phyloP scores from a whole-genome alignment of 805 yeast species.

The Metschnikowia dekortorum region DNA sequence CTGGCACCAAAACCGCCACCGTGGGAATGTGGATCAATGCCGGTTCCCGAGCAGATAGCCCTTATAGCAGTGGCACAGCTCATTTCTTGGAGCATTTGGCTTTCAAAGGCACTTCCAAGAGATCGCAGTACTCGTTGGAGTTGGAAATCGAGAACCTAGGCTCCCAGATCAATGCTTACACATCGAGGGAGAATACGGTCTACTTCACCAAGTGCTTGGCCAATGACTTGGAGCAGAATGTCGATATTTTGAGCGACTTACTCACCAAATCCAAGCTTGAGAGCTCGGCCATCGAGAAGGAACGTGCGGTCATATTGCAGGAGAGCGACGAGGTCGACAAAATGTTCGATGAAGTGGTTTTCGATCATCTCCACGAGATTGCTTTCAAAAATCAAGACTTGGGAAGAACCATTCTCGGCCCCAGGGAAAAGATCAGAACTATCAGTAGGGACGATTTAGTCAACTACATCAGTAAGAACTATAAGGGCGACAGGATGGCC shows the following conservation, averaged over 20 bases:
- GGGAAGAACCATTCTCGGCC: conserved; percentile 96
- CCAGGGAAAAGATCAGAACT: conserved; percentile 79
- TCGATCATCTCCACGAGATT: conserved; percentile 92
- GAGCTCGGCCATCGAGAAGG: conserved; percentile 83
- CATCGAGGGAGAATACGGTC: conserved; percentile 95
- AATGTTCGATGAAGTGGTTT: conserved; percentile 97
- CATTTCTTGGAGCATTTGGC: conserved; percentile 96
- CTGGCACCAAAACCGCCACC: conserved; percentile 89
- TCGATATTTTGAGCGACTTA: conserved; percentile 86
- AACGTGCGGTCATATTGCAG: conserved; percentile 91
- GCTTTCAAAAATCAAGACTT: conserved; percentile 87
- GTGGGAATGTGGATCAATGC: conserved; percentile 99
- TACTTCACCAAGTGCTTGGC: conserved; percentile 87
- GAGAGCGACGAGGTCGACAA: conserved; percentile 98
- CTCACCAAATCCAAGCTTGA: conserved; percentile 82
- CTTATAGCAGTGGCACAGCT: conserved; percentile 87
- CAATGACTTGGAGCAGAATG: conserved; percentile 76
- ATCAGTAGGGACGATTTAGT: conserved; percentile 73
- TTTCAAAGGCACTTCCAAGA: conserved; percentile 83
- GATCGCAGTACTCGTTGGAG: conserved; percentile 81
- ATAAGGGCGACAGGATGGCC: conserved; percentile 96
- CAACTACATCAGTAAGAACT: conserved; percentile 77
- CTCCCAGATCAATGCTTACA: conserved; percentile 96
- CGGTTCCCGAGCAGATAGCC: conserved; percentile 93
- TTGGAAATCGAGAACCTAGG: conserved; percentile 95